Percentiles rank a stretch among this genome's conserved stretches.
phyloP scores from a whole-genome alignment of 2,329 filamentous ascomycete species.

The Calonectria multiphialidica region DNA sequence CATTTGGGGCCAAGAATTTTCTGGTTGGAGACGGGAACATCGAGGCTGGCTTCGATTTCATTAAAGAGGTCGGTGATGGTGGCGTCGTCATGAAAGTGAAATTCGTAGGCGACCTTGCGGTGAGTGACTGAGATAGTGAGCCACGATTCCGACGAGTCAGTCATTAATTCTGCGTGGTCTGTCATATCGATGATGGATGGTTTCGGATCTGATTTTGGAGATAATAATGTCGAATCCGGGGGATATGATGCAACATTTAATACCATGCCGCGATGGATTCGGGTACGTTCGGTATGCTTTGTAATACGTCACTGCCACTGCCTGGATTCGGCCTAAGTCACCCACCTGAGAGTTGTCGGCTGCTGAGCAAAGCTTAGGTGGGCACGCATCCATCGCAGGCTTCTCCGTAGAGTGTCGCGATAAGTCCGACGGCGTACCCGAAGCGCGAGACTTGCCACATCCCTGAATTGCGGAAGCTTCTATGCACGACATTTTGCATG shows the following conservation, averaged over 20 bases:
- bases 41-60: slow-evolving; percentile 66
- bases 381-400: background rate
- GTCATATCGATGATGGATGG: slow-evolving; percentile 24
- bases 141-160: slow-evolving; percentile 40
- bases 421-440: background rate
- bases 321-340: slow-evolving; percentile 22
- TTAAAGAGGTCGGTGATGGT: slow-evolving; percentile 71
- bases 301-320: slow-evolving; percentile 54
- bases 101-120: slow-evolving; percentile 58
- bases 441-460: background rate
- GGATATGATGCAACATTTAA: slow-evolving; percentile 20
- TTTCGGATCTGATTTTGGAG: background rate
- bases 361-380: background rate
- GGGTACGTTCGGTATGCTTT: slow-evolving; percentile 52
- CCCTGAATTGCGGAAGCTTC: background rate
- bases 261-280: slow-evolving; percentile 28
- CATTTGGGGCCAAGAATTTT: slow-evolving; percentile 77
- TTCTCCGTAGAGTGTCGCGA: background rate
- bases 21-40: slow-evolving; percentile 73
- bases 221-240: slow-evolving; percentile 10
- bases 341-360: background rate
- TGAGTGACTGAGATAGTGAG: slow-evolving; percentile 61
- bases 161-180: slow-evolving; percentile 28
- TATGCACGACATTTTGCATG: slow-evolving; percentile 1
- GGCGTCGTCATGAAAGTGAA: slow-evolving; percentile 58